These are phyloP conservation scores for Phytophthora foliorum DNA, from an alignment of 352 stramenopile genomes.

Conservation along the genomic window DNA sequence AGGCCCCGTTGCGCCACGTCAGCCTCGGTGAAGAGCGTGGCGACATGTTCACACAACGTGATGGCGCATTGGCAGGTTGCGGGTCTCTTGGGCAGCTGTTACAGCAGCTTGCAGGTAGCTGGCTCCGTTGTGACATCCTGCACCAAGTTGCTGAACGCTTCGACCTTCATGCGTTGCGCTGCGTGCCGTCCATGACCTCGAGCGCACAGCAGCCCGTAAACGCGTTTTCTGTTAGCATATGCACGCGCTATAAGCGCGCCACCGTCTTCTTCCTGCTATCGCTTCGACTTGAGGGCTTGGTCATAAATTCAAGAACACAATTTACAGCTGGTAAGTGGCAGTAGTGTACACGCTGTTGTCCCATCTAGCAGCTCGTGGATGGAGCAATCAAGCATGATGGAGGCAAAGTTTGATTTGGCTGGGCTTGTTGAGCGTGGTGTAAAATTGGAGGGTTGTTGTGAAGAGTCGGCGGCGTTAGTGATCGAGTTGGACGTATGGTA, in stretches of 20 bases:
- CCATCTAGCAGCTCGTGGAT: no score
- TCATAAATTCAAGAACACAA: no score
- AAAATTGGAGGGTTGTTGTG: neutral
- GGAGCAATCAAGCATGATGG: no score
- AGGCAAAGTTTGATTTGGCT: no score
- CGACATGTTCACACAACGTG: slow-evolving; percentile 29
- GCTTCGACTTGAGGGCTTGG: no score
- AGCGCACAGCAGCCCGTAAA: no score
- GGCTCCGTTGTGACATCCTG: slow-evolving; percentile 11
- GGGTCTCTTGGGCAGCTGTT: slow-evolving; percentile 24
- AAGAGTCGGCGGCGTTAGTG: neutral
- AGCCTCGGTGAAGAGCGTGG: slow-evolving; percentile 23
- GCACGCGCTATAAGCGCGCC: no score
- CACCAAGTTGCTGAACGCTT: neutral
- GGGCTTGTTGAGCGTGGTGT: neutral
- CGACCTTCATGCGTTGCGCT: neutral
- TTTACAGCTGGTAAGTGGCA: no score
- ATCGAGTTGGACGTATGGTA: neutral
- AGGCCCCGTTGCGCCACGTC: slow-evolving; percentile 8
- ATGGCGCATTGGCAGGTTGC: slow-evolving; percentile 29
- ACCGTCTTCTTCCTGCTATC: no score
- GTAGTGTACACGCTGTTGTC: no score
- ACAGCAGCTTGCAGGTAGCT: neutral
- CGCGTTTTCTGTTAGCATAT: no score
- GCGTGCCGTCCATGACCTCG: no score